phyloP scores from a whole-genome alignment of 2,329 filamentous ascomycete species.

The Diaporthe capsici region DNA sequence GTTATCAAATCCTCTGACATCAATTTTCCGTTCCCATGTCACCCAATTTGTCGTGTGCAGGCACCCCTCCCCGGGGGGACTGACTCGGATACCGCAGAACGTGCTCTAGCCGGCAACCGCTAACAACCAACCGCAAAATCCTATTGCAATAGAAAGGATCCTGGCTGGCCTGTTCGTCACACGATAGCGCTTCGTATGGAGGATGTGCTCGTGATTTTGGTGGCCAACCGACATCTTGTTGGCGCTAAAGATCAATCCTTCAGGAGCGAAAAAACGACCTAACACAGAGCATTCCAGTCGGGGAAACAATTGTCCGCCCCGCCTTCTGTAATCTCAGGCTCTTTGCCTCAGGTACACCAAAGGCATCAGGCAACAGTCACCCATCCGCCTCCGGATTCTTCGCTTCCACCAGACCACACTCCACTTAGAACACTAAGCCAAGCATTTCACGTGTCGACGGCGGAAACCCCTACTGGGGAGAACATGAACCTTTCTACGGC shows the following conservation, averaged over 20 bases:
- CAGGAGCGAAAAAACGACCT: not conserved
- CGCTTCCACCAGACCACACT: conserved; percentile 13
- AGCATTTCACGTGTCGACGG: not conserved
- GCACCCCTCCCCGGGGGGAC: not conserved
- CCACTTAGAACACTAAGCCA: conserved; percentile 1
- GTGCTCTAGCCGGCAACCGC: conserved; percentile 5
- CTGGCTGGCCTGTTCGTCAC: conserved; percentile 2
- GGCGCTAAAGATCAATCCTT: not conserved
- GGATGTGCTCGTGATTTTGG: conserved; percentile 11
- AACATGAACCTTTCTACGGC: conserved; percentile 16
- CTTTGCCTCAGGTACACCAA: conserved; percentile 22
- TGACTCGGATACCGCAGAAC: not conserved
- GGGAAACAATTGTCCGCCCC: conserved; percentile 13
- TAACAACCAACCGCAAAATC: not conserved
- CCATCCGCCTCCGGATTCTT: not conserved
- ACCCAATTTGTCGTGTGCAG: not conserved
- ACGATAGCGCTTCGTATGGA: conserved; percentile 1
- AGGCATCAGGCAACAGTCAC: not conserved
- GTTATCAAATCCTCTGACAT: not conserved
- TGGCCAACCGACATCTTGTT: conserved; percentile 1
- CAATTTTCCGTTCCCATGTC: not conserved
- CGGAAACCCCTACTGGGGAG: not conserved
- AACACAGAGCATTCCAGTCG: conserved; percentile 9
- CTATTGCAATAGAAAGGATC: not conserved
- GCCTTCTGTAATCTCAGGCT: conserved; percentile 1